Evolutionary conservation across 257 asterid species (phyloP), one percentile per base, ranked within the genome.

Genomic region (Forsythia suspensa): DNA sequence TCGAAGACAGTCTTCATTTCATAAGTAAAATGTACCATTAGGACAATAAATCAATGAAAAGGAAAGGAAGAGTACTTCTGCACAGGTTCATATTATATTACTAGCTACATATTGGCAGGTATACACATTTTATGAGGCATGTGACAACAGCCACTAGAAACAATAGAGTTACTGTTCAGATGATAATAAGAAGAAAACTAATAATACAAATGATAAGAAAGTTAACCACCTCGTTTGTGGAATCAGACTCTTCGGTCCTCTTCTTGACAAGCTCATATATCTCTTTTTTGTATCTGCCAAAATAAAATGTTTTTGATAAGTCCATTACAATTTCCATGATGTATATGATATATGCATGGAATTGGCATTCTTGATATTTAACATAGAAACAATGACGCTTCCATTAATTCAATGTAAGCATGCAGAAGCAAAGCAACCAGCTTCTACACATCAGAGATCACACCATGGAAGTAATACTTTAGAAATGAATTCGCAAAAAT

Each of bases 221-320:
- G 41, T 41, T 67, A 70, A 80, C 76, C 87, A 94, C 98, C 98
- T 91, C 98, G 80, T 87, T 80, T 37, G 77, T 43, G 65, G 85
- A 76, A 79, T 86, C 97, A 43, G 85, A 81, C 81, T 92, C 97
- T 72, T 88, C 96, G 4, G 90, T 81, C 85, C 90, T 91, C 89
- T 91, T 84, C 91, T 90, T 92, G 77, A 91, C 92, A 38, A 94
- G 97, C 73, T 94, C 97, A 69, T 90, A 94, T 77, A 94, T 80
- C 76, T 92, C 83, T 84, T 86, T 90, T 87, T 94, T 94, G 86
- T 94, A 91, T 70, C 98, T 94, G 93, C 81, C 83, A 84, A 78
- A 71, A 84, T 71, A 42, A 15, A 63, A 66, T 59, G 52, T 34
- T 63, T 68, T 34, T 16, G 10, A 36, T 67, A 21, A 39, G 80